Evolutionary conservation across 106 monocot genomes (phyloP), one percentile per base, ranked within the genome.

Genomic region (Allium sativum): DNA sequence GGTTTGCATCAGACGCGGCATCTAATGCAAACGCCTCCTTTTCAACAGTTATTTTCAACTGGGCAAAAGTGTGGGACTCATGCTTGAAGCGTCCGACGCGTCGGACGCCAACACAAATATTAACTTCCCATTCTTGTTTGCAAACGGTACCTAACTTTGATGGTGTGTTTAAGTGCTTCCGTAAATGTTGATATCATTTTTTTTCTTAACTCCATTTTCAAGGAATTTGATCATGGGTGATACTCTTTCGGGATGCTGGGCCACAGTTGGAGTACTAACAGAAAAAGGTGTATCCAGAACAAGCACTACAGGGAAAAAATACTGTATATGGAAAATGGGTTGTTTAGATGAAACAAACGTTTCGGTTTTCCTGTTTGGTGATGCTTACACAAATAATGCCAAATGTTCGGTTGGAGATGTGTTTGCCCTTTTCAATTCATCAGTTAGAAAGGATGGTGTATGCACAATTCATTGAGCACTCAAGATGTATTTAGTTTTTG

Each of bases 341-440:
- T 68, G 75, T 46, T 80, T 96, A 65, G 81, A 85, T 72, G 96
- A 84, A 44, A 69, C 73, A 0, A 80, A 65, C 50, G 68, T 87
- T 0, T 84, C 96, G 1, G 82, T 96, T 62, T 96, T 96, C 72
- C 70, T 96, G 67, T 96, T 96, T 55, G 82, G 82, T 11, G 87
- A 88, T 77, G 87, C 90, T n/a, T 83, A 78, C 70, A 55, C 65
- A 18, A 75, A 63, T 42, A 78, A 78, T 63, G 76, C 55, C 6
- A 61, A 69, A 9, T 90, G 87, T 22, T 31, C 50, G 7, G 79
- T 85, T 7, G 96, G 91, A 11, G n/a, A 84, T 9, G 80, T 88
- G 10, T 96, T 91, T 61, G 90, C 87, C 0, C 71, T 96, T 52
- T 84, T 87, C 66, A 91, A 87, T 75, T 65, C 80, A 53, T 69